Base-by-base conservation (phyloP, 2,329 filamentous ascomycete species). In the Neospermospora avenae region DNA sequence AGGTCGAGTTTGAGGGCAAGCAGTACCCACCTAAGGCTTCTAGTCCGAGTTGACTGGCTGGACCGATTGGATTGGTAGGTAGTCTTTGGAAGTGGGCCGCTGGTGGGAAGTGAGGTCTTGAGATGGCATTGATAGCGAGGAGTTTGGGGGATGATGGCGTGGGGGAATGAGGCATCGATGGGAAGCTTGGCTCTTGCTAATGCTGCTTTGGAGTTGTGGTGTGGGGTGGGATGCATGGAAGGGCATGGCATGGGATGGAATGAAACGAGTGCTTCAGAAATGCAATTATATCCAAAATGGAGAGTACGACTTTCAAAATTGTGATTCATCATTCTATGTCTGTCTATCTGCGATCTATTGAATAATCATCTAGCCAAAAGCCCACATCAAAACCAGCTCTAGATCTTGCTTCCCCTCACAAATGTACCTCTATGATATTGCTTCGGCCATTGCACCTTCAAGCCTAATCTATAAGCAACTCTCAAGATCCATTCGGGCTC, bases 401-500 rank as follows among this genome's bases (percentile, higher is more conserved):
- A 69, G 6, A 71, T 68, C 61, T 52, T 65, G 51, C 67, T 69
- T 3, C 63, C 65, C 42, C 61, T 70, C 10, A 63, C 42, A 45
- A 71, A 71, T 16, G 55, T 46, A 0, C 62, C 66, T 48, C 66
- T 59, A 11, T 42, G 18, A 54, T 70, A 71, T 35, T 71, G 69
- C 51, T 48, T 35, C 11, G 91, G 84, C 83, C 87, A 88, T 67
- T 87, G 78, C 4, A 93, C 84, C 60, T 84, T 77, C 3, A 93
- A 85, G 10, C 84, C 85, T 34, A 96, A 77, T 65, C 91, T 83
- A 62, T 89, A 82, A 0, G 90, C 92, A 63, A 84, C 87, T 35
- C 83, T 81, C 75, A 91, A 84, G 8, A 91, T 88, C 71, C 92
- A 85, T 60, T 90, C 86, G 0, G 92, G 89, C 70, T 96, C 91